These are phyloP conservation scores for Schizopora paradoxa DNA, from an alignment of 1,284 basidiomycete genomes.

Conservation along the genomic window DNA sequence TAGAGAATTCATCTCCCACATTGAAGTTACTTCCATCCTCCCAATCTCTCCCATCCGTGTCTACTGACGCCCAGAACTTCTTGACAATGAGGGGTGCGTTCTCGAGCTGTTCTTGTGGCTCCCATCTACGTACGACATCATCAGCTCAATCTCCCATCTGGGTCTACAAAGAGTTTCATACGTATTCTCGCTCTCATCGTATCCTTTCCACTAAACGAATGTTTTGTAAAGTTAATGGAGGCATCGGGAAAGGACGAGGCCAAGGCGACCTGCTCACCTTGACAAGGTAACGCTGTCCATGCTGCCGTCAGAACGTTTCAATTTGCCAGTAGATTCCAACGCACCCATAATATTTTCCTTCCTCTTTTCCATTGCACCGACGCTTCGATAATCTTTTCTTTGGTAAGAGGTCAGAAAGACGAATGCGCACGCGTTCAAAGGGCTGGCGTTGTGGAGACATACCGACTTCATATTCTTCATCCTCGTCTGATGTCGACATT, in stretches of 20 bases:
- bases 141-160: slow-evolving; percentile 2
- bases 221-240: not conserved
- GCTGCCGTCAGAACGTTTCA: too few species aligned
- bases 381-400: slow-evolving; percentile 22
- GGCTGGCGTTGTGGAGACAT: slow-evolving; percentile 25
- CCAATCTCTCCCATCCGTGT: slow-evolving; percentile 46
- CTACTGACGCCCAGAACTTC: slow-evolving; percentile 54
- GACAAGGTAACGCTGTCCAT: slow-evolving; percentile 60
- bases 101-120: slow-evolving; percentile 56
- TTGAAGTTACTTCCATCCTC: slow-evolving; percentile 44
- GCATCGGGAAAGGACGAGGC: too few species aligned
- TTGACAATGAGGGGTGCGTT: slow-evolving; percentile 50
- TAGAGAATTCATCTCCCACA: slow-evolving; percentile 50
- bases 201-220: slow-evolving; percentile 60
- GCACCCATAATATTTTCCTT: slow-evolving; percentile 40
- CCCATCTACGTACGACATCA: slow-evolving; percentile 46
- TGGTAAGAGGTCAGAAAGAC: not conserved
- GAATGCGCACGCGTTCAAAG: slow-evolving; percentile 4
- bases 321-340: slow-evolving; percentile 21
- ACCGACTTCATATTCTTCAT: slow-evolving; percentile 65
- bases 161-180: slow-evolving; percentile 33
- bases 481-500: too few species aligned
- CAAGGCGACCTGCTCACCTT: slow-evolving; percentile 39
- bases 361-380: slow-evolving; percentile 29
- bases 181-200: slow-evolving; percentile 57